Percentiles rank a stretch among this genome's conserved stretches.
Evolutionary conservation across 495 filamentous ascomycete genomes (phyloP).

Genomic region (Lasiosphaeriaceae sp.): DNA sequence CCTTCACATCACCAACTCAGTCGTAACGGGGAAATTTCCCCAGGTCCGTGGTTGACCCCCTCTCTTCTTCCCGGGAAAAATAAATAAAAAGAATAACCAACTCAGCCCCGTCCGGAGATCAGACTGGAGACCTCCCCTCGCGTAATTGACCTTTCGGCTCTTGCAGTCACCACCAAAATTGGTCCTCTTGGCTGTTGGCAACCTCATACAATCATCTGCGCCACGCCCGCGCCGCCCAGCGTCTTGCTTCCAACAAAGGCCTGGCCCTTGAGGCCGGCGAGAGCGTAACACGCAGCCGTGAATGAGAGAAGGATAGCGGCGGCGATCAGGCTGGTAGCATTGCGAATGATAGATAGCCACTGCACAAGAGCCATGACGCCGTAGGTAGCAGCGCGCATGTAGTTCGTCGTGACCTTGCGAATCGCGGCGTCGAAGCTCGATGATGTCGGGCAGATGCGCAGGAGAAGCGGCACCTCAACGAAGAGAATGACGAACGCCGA

Average conservation of each 20-base stretch:
- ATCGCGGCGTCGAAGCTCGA: slow-evolving; percentile 83
- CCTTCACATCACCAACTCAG: too few relatives aligned
- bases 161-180: background rate
- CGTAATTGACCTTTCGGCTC: too few relatives aligned
- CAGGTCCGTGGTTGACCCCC: too few relatives aligned
- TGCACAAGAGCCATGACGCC: slow-evolving; percentile 72
- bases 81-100: too few relatives aligned
- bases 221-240: slow-evolving; percentile 86
- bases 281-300: slow-evolving; percentile 74
- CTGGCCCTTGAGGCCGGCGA: slow-evolving; percentile 86
- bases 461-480: slow-evolving; percentile 91
- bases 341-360: slow-evolving; percentile 67
- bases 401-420: slow-evolving; percentile 89
- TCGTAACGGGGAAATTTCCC: too few relatives aligned
- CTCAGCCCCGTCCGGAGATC: too few relatives aligned
- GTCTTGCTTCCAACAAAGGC: slow-evolving; percentile 97
- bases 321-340: slow-evolving; percentile 71
- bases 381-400: slow-evolving; percentile 95
- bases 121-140: too few relatives aligned
- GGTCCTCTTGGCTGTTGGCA: background rate
- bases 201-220: slow-evolving; percentile 94
- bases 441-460: slow-evolving; percentile 97
- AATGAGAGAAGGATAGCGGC: slow-evolving; percentile 77
- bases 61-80: too few relatives aligned
- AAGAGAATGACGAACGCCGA: slow-evolving; percentile 88